Percentiles rank a stretch among this genome's conserved stretches.
Evolutionary conservation across 371 early-diverging fungal species (phyloP).

Genomic region (Rhizopus sp.): DNA sequence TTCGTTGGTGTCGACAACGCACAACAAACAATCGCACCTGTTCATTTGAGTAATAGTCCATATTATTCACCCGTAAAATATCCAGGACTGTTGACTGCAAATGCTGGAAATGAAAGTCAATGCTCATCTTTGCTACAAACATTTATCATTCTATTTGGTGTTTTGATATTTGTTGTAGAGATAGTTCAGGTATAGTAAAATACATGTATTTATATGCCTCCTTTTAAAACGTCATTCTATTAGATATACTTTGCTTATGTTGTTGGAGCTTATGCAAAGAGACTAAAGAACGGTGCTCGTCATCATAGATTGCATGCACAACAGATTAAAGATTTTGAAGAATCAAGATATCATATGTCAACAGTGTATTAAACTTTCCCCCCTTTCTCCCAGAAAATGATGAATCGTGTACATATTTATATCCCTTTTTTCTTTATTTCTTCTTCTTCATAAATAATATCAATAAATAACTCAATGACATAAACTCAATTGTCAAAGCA

Average conservation of each 20-base stretch:
- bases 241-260: constrained; percentile 53
- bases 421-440: not conserved
- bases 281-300: constrained; percentile 49
- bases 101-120: constrained; percentile 31
- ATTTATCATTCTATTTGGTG: constrained; percentile 40
- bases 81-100: constrained; percentile 40
- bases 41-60: constrained; percentile 28
- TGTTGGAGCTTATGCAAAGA: constrained; percentile 47
- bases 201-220: not conserved
- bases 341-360: constrained; percentile 55
- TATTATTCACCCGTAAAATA: constrained; percentile 50
- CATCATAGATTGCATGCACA: constrained; percentile 55
- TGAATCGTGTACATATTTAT: not conserved
- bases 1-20: constrained; percentile 43
- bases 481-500: too few relatives aligned
- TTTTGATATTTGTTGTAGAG: constrained; percentile 35
- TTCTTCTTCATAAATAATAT: not conserved
- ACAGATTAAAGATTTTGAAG: constrained; percentile 57
- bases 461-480: too few relatives aligned
- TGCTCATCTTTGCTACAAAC: constrained; percentile 33
- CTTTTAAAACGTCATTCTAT: not conserved
- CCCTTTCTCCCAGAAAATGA: too few relatives aligned
- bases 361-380: constrained; percentile 42
- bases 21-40: constrained; percentile 30
- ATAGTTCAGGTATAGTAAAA: constrained; percentile 37